Base-by-base conservation (phyloP, 208 protist species). In the Trichomonas vaginalis region DNA sequence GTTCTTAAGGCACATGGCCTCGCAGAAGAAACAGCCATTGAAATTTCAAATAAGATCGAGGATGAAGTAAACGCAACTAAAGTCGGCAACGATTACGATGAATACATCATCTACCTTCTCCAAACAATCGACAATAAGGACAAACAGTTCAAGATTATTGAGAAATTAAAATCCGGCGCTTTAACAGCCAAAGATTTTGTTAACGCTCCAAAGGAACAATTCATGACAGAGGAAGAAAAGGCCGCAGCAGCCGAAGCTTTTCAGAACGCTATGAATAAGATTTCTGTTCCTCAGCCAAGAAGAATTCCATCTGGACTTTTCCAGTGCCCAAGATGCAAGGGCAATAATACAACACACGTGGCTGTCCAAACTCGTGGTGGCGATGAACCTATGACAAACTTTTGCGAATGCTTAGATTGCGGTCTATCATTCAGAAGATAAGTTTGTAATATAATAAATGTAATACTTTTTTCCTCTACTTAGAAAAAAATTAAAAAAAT, bases 341-440 rank as follows among this genome's bases (percentile, higher is more conserved):
- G 97, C 37, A 92, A 96, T 46, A 96, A 96, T 49, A 96, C 90
- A 35, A 97, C 96, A 21, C 98, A 97, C 83, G 96, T 42, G 35
- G 97, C 97, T 51, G 45, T 98, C 40, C 97, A 98, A 95, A 98
- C 97, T n/a, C 39, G 97, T 46, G 96, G 83, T 49, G 97, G 97
- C 42, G 97, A 97, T 97, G 97, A 98, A 79, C 97, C 97, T 42
- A 97, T 97, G 96, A 98, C 97, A 3, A 97, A 96, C 15, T 98
- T 98, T 79, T 96, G 97, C 10, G 96, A 96, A 14, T 98, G 97
- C 61, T 51, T 92, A 23, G 96, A 96, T 39, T 98, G 97, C 83
- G 95, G 96, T n/a, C 96, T 97, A 46, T 96, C 48, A 48, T 97
- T 97, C 96, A 96, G 32, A 47, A 95, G 61, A 39, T 96, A 95